phyloP scores from a whole-genome alignment of 768 basidiomycete genomes.

The Mycena rosella region DNA sequence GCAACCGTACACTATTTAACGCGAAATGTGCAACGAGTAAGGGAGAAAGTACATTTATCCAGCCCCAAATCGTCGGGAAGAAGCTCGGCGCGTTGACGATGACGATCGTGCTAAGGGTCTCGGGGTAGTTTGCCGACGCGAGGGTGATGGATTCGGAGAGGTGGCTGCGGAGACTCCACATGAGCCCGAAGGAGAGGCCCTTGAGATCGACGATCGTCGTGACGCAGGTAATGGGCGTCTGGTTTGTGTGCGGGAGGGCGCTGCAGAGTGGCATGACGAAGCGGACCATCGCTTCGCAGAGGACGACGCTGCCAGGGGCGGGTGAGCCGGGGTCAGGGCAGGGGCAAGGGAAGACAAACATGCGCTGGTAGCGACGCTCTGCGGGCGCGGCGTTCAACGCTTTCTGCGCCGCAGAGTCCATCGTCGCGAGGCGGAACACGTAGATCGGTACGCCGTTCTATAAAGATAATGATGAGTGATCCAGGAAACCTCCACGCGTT shows the following conservation, averaged over 20 bases:
- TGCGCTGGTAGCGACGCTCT: slow-evolving; percentile 73
- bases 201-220: slow-evolving; percentile 82
- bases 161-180: slow-evolving; percentile 80
- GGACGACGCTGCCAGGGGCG: slow-evolving; percentile 65
- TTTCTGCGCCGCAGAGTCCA: slow-evolving; percentile 66
- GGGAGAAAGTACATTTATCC: slow-evolving; percentile 80
- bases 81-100: slow-evolving; percentile 86
- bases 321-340: neutral
- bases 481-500: too few species aligned
- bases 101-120: slow-evolving; percentile 75
- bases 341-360: slow-evolving; percentile 59
- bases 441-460: slow-evolving; percentile 80
- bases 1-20: too few species aligned
- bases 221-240: slow-evolving; percentile 70
- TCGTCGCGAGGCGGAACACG: slow-evolving; percentile 79
- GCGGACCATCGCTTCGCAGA: slow-evolving; percentile 76
- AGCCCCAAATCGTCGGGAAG: slow-evolving; percentile 87
- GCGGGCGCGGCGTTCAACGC: slow-evolving; percentile 68
- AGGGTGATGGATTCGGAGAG: slow-evolving; percentile 85
- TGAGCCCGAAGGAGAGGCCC: slow-evolving; percentile 66
- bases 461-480: neutral
- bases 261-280: slow-evolving; percentile 77
- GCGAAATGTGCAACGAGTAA: too few species aligned
- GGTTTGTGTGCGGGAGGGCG: slow-evolving; percentile 65
- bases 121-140: slow-evolving; percentile 86